Base-by-base conservation (phyloP, 75 land plant genomes). In the Gnetum montanum region DNA sequence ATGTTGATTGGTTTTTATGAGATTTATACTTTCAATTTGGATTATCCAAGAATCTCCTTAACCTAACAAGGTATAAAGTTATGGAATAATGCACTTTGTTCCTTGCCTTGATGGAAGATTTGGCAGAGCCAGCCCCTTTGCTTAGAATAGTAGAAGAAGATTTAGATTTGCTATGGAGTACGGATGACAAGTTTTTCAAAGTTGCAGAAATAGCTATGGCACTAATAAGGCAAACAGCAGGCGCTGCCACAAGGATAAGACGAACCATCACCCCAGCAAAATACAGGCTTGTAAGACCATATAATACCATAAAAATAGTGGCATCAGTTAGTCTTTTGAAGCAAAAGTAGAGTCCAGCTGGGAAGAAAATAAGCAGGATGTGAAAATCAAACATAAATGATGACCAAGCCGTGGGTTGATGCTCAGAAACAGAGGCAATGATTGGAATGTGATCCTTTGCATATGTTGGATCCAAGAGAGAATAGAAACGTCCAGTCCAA, bases 231-330 rank as follows among this genome's bases (percentile, higher is more conserved):
- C 99, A 95, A 6, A 95, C 77, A 44, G 99, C 99, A 26, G 99
- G 99, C 20, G 99, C 71, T 47, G 99, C 99, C 48, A 95, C 99
- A 60, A 95, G 80, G 44, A 95, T 95, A 30, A 95, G 71, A 6
- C 99, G 82, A 44, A 95, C 99, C 99, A 95, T 95, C 34, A 95
- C 99, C 37, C 99, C 96, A 61, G 96, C 99, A 74, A 95, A 95
- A 70, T 95, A 95, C 76, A 95, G 75, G 69, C 99, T 95, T 20
- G 92, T 90, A 46, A 95, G 77, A 6, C 96, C 99, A 79, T 95
- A 95, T 78, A 90, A 78, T 7, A 95, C 86, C 19, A 95, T 76
- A 49, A 95, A 95, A 29, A 95, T 95, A 12, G 92, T 83, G 31
- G 92, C 99, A 83, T 95, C 99, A 27, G 84, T 80, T 31, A 89